These are phyloP conservation scores for Colletotrichum ledebouriae DNA, from an alignment of 2,329 filamentous ascomycete genomes.

Conservation along the genomic window DNA sequence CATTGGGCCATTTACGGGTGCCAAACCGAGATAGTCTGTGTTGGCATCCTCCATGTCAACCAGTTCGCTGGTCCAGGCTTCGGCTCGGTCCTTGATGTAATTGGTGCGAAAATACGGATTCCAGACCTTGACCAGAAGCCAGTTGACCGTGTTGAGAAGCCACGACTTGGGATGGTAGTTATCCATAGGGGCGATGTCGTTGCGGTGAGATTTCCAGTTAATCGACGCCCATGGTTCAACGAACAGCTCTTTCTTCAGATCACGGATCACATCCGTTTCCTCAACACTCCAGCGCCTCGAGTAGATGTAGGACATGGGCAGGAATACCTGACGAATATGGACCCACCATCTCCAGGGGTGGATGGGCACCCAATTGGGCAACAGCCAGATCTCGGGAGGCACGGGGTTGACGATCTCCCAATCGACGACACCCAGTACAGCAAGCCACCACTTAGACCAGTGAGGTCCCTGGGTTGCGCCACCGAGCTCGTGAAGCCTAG, in stretches of 20 bases:
- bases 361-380: conserved; percentile 91
- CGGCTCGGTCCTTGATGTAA: conserved; percentile 76
- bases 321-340: conserved; percentile 96
- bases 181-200: conserved; percentile 82
- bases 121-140: conserved; percentile 83
- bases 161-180: conserved; percentile 95
- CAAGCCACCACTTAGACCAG: conserved; percentile 98
- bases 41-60: conserved; percentile 94
- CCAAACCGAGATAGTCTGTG: conserved; percentile 87
- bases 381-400: conserved; percentile 92
- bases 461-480: conserved; percentile 88
- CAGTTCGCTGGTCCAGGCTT: conserved; percentile 85
- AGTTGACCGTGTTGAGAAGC: conserved; percentile 84
- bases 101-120: conserved; percentile 80
- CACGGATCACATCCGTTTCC: conserved; percentile 78
- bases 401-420: conserved; percentile 97
- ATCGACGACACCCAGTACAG: conserved; percentile 82
- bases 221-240: conserved; percentile 83
- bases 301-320: conserved; percentile 92
- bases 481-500: conserved; percentile 85
- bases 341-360: conserved; percentile 98
- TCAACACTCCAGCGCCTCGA: conserved; percentile 86
- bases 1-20: conserved; percentile 91
- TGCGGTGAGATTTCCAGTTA: conserved; percentile 82
- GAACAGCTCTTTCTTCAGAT: conserved; percentile 85